Base-by-base conservation (phyloP, 2,329 filamentous ascomycete genomes). In the Sclerotinia borealis region DNA sequence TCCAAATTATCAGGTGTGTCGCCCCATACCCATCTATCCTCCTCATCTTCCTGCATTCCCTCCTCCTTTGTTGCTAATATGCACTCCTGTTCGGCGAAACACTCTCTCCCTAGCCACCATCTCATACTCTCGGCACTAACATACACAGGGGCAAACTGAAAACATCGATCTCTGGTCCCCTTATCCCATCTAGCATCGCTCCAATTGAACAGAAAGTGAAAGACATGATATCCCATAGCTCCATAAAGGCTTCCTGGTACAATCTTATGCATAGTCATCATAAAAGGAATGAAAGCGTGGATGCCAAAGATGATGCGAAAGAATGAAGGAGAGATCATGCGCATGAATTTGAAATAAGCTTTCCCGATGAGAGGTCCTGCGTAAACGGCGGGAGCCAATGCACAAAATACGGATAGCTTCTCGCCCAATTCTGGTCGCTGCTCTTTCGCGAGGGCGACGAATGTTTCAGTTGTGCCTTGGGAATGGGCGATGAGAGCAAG, bases 311-410 rank as follows among this genome's bases (percentile, higher is more conserved):
- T 83, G 27, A 92, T 72, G 1, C 91, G 82, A 76, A 96, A 97
- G 74, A 92, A 80, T 34, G 76, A 80, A 0, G 91, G 90, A 0
- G 88, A 88, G 59, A 97, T 90, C 58, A 90, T 78, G 19, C 87
- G 84, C 89, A 96, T 93, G 76, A 97, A 93, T 69, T 92, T 93
- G 79, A 97, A 93, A 75, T 96, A 95, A 75, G 91, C 87, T 74
- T 92, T 93, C 56, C 88, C 86, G 59, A 97, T 91, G 25, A 97
- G 76, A 0, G 91, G 90, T 0, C 93, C 93, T 0, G 93, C 92
- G 69, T 97, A 97, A 0, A 89, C 93, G 0, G 93, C 93, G 0
- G 93, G 93, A 0, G 93, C 92, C 2, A 98, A 83, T 0, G 90
- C 92, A 72, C 93, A 97, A 72, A 97, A 96, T 0, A 96, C 91